Evolutionary conservation across 2,329 filamentous ascomycete species (phyloP), one percentile per base, ranked within the genome.

Genomic region (Cladosporium sp.): DNA sequence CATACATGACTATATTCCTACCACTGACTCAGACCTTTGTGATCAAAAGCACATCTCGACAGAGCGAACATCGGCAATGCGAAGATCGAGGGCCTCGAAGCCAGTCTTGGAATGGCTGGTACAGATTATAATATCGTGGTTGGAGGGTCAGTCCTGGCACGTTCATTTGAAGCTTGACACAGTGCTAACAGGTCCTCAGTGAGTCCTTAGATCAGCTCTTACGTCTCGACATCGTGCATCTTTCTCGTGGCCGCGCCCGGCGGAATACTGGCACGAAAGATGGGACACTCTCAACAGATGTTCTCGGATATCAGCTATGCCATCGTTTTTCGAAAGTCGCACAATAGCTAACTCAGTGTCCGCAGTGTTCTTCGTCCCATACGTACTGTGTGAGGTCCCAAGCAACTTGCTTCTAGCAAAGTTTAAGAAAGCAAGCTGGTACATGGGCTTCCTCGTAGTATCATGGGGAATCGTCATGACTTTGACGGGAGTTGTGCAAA

Each of bases 391-490:
- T 51, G 74, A 76, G 56, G 67, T 67, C 4, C 69, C 69, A 0
- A 60, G 60, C 36, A 71, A 77, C 57, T 63, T 77, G 17, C 61
- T 76, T 24, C 66, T 78, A 51, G 75, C 75, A 49, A 49, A 50
- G 17, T 64, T 79, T 55, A 74, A 77, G 10, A 80, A 80, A 77
- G 35, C 65, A 75, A 24, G 78, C 80, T 65, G 65, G 3, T 71
- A 65, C 62, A 62, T 71, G 47, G 62, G 67, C 1, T 60, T 66
- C 35, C 61, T 71, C 34, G 70, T 69, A 59, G 62, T 68, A 1
- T 59, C 59, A 3, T 71, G 68, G 69, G 67, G 68, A 1, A 64
- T 65, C 22, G 58, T 66, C 22, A 68, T 67, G 62, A 68, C 67
- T 39, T 63, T 66, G 34, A 68, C 67, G 49, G 68, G 69, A 25